Percentiles rank a stretch among this genome's conserved stretches.
phyloP scores from a whole-genome alignment of 805 yeast species.

The Millerago galiae region DNA sequence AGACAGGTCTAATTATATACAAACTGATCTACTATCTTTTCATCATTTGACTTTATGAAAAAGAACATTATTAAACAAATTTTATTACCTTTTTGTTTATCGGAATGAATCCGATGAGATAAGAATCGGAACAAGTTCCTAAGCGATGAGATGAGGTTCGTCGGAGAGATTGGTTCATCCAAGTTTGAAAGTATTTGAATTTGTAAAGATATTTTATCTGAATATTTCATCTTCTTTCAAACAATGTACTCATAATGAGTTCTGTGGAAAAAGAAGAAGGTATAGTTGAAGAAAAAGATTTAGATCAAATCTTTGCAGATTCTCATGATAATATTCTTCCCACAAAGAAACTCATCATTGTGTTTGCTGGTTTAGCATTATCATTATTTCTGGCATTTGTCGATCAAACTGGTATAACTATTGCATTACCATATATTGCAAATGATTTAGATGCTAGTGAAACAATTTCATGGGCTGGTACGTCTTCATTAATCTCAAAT shows the following conservation, averaged over 20 bases:
- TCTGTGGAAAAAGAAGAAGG: slow-evolving; percentile 2
- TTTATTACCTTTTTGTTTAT: no score
- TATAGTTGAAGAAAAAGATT: neutral
- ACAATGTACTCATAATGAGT: neutral
- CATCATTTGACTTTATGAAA: neutral
- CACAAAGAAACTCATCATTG: slow-evolving; percentile 3
- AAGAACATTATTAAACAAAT: no score
- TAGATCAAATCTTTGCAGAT: slow-evolving; percentile 27
- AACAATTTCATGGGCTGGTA: slow-evolving; percentile 55
- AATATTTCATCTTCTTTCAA: neutral
- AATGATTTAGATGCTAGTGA: slow-evolving; percentile 38
- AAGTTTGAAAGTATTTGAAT: no score
- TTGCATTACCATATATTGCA: slow-evolving; percentile 34
- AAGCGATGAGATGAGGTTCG: no score
- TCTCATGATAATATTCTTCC: slow-evolving; percentile 10
- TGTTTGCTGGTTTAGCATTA: slow-evolving; percentile 4
- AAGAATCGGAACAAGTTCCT: no score
- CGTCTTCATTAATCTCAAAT: slow-evolving; percentile 44
- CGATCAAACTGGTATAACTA: slow-evolving; percentile 9
- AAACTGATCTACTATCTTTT: neutral
- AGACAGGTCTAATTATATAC: neutral
- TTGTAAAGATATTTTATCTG: neutral
- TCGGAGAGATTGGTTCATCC: no score
- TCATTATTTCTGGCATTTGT: slow-evolving; percentile 8
- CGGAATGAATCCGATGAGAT: no score